These are phyloP conservation scores for Ceriops tagal DNA, from an alignment of 345 rosid genomes.

Conservation along the genomic window DNA sequence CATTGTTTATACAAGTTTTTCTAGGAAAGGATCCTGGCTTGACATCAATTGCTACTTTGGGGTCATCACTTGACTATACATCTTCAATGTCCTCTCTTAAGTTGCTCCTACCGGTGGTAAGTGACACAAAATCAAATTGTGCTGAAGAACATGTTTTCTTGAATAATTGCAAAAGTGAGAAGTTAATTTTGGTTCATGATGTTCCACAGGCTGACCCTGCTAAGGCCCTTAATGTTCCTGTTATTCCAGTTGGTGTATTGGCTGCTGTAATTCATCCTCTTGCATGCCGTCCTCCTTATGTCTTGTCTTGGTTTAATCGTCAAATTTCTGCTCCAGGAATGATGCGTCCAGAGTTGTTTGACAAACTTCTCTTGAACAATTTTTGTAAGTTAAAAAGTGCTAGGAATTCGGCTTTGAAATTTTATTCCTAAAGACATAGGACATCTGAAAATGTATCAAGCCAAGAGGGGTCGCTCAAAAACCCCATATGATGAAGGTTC, in stretches of 20 bases:
- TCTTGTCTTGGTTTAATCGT: conserved; percentile 53
- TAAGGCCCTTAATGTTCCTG: conserved; percentile 55
- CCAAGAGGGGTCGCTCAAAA: background rate
- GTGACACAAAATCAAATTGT: conserved; percentile 24
- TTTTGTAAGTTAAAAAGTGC: conserved; percentile 38
- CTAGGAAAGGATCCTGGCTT: conserved; percentile 65
- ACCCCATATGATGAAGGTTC: too few species aligned
- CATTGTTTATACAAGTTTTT: conserved; percentile 35
- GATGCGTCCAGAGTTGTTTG: conserved; percentile 61
- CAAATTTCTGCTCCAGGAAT: conserved; percentile 64
- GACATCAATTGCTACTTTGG: conserved; percentile 60
- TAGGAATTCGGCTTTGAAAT: background rate
- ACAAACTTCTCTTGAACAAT: conserved; percentile 64
- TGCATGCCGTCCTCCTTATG: conserved; percentile 61
- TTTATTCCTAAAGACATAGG: background rate
- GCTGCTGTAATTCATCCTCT: conserved; percentile 58
- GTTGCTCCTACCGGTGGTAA: conserved; percentile 71
- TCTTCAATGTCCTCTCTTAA: conserved; percentile 66
- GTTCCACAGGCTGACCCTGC: conserved; percentile 58
- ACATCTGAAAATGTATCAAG: background rate
- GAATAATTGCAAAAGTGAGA: background rate
- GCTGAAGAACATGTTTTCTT: background rate
- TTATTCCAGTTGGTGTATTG: conserved; percentile 59
- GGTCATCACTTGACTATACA: conserved; percentile 73
- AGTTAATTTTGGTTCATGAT: conserved; percentile 14